Evolutionary conservation across 441 rosid genomes (phyloP), one percentile per base, ranked within the genome.

Genomic region (Adansonia rubrostipa): DNA sequence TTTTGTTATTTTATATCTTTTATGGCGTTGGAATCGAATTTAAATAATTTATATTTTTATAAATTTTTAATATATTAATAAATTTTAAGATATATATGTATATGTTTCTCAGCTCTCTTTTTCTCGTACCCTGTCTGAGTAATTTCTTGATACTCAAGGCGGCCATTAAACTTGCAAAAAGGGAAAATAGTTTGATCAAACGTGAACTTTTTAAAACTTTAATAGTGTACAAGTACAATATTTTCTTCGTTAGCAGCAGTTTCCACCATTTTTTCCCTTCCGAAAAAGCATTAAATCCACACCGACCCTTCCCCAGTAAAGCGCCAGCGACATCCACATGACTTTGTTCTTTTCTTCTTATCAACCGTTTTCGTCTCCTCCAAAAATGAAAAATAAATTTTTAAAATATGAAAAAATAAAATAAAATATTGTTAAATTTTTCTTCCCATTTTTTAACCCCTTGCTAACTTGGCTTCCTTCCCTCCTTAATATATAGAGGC

Each of bases 301-400:
- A 88, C 94, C 87, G 89, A 87, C 89, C 74, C 82, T 63, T 74
- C 33, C 69, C 80, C 83, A 50, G 84, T 75, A 53, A 78, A 82
- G 80, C 62, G 83, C 78, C 87, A 80, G 81, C 28, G 74, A 80
- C 86, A 84, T 84, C 95, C 68, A 63, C 68, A 63, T 63, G 68
- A 63, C 82, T 74, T 78, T 82, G 85, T 73, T 80, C 72, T 81
- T 76, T 79, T 36, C 80, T 51, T 75, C 9, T 24, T 63, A 3
- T 75, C 84, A 78, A 82, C 86, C 64, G 86, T 77, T 81, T 40
- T 71, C 79, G 58, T 61, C 73, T 36, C 70, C 77, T 75, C 79
- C 74, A 77, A 78, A 76, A 28, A 62, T 9, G 4, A 33, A 3
- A 11, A 62, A 5, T 28, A 28, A 28, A 1, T 28, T 28, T 28